A percentile compares a stretch with the other conserved stretches of the same genome.
Evolutionary conservation across 495 filamentous ascomycete genomes (phyloP).

Genomic region (Tirmania nivea): DNA sequence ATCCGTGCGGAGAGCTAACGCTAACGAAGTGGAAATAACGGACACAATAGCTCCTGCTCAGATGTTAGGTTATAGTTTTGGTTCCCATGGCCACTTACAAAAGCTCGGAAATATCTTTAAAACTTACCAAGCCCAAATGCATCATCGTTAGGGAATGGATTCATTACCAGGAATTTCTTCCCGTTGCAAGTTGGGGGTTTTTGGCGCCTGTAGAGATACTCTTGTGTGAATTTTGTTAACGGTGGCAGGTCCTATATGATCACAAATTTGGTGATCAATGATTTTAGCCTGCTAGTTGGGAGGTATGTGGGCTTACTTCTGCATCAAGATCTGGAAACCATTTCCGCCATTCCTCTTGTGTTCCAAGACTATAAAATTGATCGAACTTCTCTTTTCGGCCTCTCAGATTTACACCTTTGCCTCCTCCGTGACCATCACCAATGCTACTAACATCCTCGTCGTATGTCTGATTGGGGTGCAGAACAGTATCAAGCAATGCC

Average conservation of each 20-base stretch:
- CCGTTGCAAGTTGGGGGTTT: constrained; percentile 3
- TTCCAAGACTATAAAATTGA: constrained; percentile 4
- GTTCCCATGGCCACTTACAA: too few relatives aligned
- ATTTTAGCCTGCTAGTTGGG: background rate
- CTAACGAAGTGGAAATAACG: background rate
- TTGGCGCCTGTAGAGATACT: constrained; percentile 1
- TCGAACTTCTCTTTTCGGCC: constrained; percentile 1
- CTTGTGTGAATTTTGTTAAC: constrained; percentile 11
- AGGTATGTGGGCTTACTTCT: background rate
- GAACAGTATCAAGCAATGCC: background rate
- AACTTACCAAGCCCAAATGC: constrained; percentile 6
- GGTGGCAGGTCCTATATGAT: constrained; percentile 4
- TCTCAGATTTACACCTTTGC: background rate
- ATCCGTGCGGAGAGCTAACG: constrained; percentile 6
- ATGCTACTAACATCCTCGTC: background rate
- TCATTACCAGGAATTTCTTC: constrained; percentile 5
- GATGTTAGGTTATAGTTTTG: too few relatives aligned
- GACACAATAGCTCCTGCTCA: too few relatives aligned
- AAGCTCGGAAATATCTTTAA: too few relatives aligned
- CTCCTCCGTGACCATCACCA: background rate
- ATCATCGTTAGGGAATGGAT: constrained; percentile 9
- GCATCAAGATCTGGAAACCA: constrained; percentile 2
- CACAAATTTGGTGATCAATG: background rate
- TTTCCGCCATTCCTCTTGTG: constrained; percentile 1
- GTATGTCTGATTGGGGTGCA: background rate